Evolutionary conservation across 148 eudicot genomes (phyloP).

Genomic region (Rhododendron kiyosumense): DNA sequence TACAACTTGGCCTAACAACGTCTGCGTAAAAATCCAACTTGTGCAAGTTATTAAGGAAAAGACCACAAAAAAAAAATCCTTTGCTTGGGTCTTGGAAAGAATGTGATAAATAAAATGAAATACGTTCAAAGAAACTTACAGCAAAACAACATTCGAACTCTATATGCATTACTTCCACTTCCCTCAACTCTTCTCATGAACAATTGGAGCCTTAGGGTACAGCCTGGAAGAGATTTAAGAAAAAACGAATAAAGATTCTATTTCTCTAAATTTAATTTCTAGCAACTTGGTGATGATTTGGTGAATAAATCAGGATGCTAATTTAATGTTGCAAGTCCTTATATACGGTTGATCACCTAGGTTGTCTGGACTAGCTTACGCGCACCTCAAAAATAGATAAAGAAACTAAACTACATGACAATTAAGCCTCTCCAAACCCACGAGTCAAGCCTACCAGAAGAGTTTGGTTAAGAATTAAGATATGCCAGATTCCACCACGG

Average conservation of each 20-base stretch:
- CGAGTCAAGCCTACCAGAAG: neutral
- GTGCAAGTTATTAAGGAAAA: neutral
- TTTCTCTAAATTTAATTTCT: neutral
- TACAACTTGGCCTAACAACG: neutral
- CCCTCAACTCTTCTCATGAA: neutral
- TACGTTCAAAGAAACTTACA: neutral
- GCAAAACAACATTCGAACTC: neutral
- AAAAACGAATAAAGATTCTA: too few relatives aligned
- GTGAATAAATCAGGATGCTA: neutral
- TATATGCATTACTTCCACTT: neutral
- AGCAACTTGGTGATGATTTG: neutral
- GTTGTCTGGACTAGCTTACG: neutral
- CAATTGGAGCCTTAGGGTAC: conserved; percentile 1
- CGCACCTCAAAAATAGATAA: neutral
- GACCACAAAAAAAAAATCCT: neutral
- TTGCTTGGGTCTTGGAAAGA: neutral
- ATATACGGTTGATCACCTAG: neutral
- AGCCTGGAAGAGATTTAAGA: conserved; percentile 11
- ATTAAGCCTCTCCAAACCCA: neutral
- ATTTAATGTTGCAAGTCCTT: neutral
- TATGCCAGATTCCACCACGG: neutral
- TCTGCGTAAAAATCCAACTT: neutral
- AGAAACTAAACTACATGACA: neutral
- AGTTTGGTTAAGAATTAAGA: neutral
- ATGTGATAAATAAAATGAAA: neutral